Base-by-base conservation (phyloP, 495 filamentous ascomycete genomes). In the Hapsidospora chrysogenum region DNA sequence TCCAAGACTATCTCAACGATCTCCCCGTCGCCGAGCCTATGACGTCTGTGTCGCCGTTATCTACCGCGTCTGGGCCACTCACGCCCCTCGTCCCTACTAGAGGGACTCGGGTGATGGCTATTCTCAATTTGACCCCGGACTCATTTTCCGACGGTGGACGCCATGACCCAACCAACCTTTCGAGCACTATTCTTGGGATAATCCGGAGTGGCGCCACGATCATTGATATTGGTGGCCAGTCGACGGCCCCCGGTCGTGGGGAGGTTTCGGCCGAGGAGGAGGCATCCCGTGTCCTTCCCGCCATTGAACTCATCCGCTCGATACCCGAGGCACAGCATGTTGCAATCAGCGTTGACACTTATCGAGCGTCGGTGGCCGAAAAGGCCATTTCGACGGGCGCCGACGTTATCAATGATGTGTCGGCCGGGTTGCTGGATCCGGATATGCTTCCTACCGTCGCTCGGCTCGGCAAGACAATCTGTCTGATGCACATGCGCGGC, bases 401-500 rank as follows among this genome's bases (percentile, higher is more conserved):
- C 4, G 76, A 96, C 46, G 82, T 97, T 43, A 72, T 97, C 54
- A 97, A 97, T 60, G 89, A 97, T 54, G 72, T 97, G 27, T 92
- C 84, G 0, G 84, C 77, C 4, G 89, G 89, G 9, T 49, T 59
- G 2, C 61, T 93, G 27, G 89, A 96, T 47, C 57, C 71, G 0
- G 68, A 71, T 0, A 95, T 97, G 85, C 66, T 97, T 0, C 49
- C 72, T 4, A 87, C 81, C 0, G 74, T 84, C 30, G 89, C 89
- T 0, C 53, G 66, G 2, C 64, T 87, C 0, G 80, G 81, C n/a
- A 79, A 76, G 39, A 79, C 85, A 1, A 68, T 93, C 26, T 78
- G 81, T 45, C 60, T 97, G 17, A 93, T 92, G 85, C 89, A 97
- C 54, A 94, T 87, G 78, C 84, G 89, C 45, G 89, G 89, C 19